phyloP scores from a whole-genome alignment of 2,329 filamentous ascomycete genomes.

The Fusarium duplospermum region DNA sequence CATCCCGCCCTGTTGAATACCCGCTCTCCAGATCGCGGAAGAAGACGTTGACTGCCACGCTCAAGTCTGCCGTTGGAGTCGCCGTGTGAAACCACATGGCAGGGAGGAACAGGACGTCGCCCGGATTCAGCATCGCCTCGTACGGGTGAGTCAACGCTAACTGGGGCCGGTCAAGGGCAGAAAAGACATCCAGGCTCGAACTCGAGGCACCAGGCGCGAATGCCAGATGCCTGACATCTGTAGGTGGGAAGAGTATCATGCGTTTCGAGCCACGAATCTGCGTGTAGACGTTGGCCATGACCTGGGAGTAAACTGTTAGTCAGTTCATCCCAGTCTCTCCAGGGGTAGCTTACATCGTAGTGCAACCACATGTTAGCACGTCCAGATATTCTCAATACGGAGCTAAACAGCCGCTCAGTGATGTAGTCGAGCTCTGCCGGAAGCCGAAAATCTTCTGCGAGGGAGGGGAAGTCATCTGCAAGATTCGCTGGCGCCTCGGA shows the following conservation, averaged over 20 bases:
- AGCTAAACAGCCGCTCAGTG: slow-evolving; percentile 76
- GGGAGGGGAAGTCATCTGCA: slow-evolving; percentile 74
- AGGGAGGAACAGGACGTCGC: slow-evolving; percentile 84
- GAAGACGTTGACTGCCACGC: slow-evolving; percentile 90
- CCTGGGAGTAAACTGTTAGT: slow-evolving; percentile 55
- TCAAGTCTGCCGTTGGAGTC: slow-evolving; percentile 66
- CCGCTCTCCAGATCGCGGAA: slow-evolving; percentile 76
- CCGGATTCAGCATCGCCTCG: slow-evolving; percentile 73
- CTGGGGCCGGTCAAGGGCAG: slow-evolving; percentile 53
- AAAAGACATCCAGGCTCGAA: slow-evolving; percentile 80
- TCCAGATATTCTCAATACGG: slow-evolving; percentile 82
- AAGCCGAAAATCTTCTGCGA: slow-evolving; percentile 77
- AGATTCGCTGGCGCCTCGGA: slow-evolving; percentile 77
- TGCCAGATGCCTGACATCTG: slow-evolving; percentile 75
- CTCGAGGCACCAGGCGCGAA: slow-evolving; percentile 84
- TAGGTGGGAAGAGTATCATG: slow-evolving; percentile 81
- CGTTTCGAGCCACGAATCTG: slow-evolving; percentile 81
- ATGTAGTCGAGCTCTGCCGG: slow-evolving; percentile 71
- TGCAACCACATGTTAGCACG: slow-evolving; percentile 90
- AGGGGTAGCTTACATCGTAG: slow-evolving; percentile 74
- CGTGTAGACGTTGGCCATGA: slow-evolving; percentile 88
- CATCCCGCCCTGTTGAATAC: slow-evolving; percentile 81
- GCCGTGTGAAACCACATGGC: slow-evolving; percentile 87
- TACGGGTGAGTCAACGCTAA: slow-evolving; percentile 69
- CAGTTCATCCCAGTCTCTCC: not conserved